These are phyloP conservation scores for Amanita rubescens DNA, from an alignment of 768 basidiomycete genomes.

Conservation along the genomic window DNA sequence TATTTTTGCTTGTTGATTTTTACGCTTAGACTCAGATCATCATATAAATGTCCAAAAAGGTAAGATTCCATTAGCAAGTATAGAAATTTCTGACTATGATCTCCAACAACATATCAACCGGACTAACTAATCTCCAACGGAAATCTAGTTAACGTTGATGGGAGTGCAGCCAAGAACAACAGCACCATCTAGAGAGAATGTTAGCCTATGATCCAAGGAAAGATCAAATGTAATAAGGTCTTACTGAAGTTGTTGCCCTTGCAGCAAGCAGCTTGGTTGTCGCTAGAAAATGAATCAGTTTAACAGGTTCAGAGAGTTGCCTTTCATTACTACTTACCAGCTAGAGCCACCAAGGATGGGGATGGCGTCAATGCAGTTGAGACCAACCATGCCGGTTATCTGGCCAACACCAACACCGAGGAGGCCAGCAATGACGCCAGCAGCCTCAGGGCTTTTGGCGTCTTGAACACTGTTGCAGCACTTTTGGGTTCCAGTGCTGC, in stretches of 20 bases:
- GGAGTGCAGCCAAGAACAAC: slow-evolving; percentile 22
- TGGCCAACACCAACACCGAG: slow-evolving; percentile 3
- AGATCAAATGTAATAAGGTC: background rate
- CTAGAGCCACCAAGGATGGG: slow-evolving; percentile 12
- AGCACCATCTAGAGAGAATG: slow-evolving; percentile 14
- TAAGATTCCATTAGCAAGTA: background rate
- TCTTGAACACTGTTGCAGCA: slow-evolving; percentile 20
- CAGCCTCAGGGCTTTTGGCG: slow-evolving; percentile 6
- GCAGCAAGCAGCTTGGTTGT: slow-evolving; percentile 21
- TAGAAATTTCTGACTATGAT: background rate
- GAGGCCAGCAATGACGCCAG: slow-evolving; percentile 8
- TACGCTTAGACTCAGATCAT: no score
- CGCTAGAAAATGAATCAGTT: background rate
- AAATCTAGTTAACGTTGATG: slow-evolving; percentile 19
- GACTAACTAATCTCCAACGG: background rate
- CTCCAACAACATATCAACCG: background rate
- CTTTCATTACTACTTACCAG: slow-evolving; percentile 10
- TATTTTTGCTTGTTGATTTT: no score
- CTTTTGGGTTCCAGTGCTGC: slow-evolving; percentile 22
- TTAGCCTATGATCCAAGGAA: background rate
- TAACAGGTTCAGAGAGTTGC: background rate
- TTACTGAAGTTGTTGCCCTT: slow-evolving; percentile 18
- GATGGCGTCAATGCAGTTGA: slow-evolving; percentile 16
- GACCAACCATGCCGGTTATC: slow-evolving; percentile 14
- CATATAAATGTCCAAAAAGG: no score